Base-by-base conservation (phyloP, 2,329 filamentous ascomycete species). In the Aspergillus japonicus region DNA sequence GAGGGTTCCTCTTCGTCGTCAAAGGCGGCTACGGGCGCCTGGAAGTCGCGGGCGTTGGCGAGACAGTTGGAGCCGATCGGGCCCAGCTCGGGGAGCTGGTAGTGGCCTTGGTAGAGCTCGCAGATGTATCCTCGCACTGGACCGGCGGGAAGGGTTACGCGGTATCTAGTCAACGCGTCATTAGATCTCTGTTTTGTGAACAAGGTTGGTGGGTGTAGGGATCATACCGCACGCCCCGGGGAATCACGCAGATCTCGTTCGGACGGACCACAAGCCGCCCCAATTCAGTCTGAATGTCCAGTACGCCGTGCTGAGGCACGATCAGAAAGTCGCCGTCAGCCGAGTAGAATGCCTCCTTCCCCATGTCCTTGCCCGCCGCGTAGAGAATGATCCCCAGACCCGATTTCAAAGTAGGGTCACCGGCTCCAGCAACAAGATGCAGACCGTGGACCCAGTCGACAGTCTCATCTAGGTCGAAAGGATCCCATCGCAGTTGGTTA, bases 371-470 rank as follows among this genome's bases (percentile, higher is more conserved):
- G 21, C 90, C 90, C 0, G 89, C 90, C 1, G 89, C 88, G 71
- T 91, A 96, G 58, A 95, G 85, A 74, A 90, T 88, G 61, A 95
- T 92, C 23, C 90, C 92, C 47, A 96, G 68, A 0, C 92, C 92
- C 19, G 85, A 81, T 77, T 96, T 96, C 73, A 89, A 83, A 0
- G 88, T 89, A 0, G 91, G 87, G 67, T 95, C 89, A 16, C 92
- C 92, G 0, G 91, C 86, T 3, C 91, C 91, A 2, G 90, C 91
- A 11, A 96, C 82, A 21, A 93, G 81, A 61, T 89, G 86, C 64
- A 94, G 76, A 58, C 83, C 83, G 68, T 88, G 84, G 23, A 89
- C 85, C 86, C 87, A 90, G 68, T 89, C 86, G 2, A 86, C 85
- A 3, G 81, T 82, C 72, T 89, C 82, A 63, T 91, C 87, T 52